Evolutionary conservation across 164 flowering plant species (phyloP), one percentile per base, ranked within the genome.

Genomic region (Vitis riparia): DNA sequence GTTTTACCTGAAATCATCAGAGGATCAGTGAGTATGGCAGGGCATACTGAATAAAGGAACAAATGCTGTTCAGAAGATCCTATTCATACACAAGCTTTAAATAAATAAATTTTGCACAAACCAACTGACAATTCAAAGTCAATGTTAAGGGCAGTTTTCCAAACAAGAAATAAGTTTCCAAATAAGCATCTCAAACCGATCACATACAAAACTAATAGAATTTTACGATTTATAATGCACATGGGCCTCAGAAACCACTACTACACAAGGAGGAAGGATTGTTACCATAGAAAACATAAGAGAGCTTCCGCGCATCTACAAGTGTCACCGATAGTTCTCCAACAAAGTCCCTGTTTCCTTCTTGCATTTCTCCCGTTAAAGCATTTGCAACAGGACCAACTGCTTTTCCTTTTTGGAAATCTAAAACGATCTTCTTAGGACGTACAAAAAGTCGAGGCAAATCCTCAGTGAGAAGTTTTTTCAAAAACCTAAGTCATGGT

Each of bases 261-360:
- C 23, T 3, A 37, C 9, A 59, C 51, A 61, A 50, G 53, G 51
- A 69, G 59, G 66, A 30, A 48, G 15, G 51, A 49, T 44, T 13
- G 9, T 52, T 88, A 95, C 99, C 99, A 76, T 68, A 88, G 67
- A 90, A 84, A 70, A 81, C 50, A 83, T 92, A 91, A 47, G 89
- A 73, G 56, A 95, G 91, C 70, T 90, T 90, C 58, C 85, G 84
- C 63, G 99, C 99, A 88, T 95, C 97, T 19, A 93, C 93, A 63
- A 95, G 90, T 67, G 99, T 95, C 71, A 93, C 96, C 2, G 99
- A 95, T 11, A 95, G 80, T 80, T 95, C 99, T 63, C 98, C 99
- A 77, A 83, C 88, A 83, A 81, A 95, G 76, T 92, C 92, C 61
- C 80, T 89, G 71, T 95, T 93, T 78, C 92, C 85, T 71, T 94